Percentiles rank a stretch among this genome's conserved stretches.
These are phyloP conservation scores for Mycena sanguinolenta DNA, from an alignment of 768 basidiomycete genomes.

Conservation along the genomic window DNA sequence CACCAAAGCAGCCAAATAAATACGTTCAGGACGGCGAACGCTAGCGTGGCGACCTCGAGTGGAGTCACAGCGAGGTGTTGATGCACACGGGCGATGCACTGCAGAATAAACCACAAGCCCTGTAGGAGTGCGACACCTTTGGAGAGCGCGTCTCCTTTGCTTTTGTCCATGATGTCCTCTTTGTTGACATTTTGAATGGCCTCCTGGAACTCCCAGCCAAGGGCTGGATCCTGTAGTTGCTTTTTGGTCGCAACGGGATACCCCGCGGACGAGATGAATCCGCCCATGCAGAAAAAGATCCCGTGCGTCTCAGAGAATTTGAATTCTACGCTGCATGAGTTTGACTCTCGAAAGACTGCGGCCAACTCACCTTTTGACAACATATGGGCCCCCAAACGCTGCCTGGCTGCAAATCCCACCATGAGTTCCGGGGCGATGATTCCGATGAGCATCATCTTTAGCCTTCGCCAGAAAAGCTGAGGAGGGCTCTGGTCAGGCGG, in stretches of 20 bases:
- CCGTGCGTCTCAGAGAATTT: slow-evolving; percentile 35
- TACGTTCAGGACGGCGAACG: slow-evolving; percentile 47
- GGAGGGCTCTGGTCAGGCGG: slow-evolving; percentile 15
- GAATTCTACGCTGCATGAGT: background rate
- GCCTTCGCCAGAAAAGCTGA: slow-evolving; percentile 15
- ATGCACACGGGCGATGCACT: slow-evolving; percentile 43
- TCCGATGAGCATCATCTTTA: slow-evolving; percentile 38
- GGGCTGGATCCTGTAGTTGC: slow-evolving; percentile 27
- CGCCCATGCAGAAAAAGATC: slow-evolving; percentile 47
- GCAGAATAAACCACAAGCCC: slow-evolving; percentile 51
- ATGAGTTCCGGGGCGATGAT: slow-evolving; percentile 46
- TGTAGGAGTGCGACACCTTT: slow-evolving; percentile 52
- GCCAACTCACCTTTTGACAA: slow-evolving; percentile 7
- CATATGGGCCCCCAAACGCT: slow-evolving; percentile 29
- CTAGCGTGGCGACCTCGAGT: slow-evolving; percentile 53
- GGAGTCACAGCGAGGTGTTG: slow-evolving; percentile 47
- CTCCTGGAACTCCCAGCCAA: background rate
- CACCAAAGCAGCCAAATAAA: slow-evolving; percentile 46
- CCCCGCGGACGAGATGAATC: slow-evolving; percentile 35
- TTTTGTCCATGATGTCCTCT: slow-evolving; percentile 38
- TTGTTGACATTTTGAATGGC: slow-evolving; percentile 18
- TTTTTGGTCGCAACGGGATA: slow-evolving; percentile 25
- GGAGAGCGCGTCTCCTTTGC: slow-evolving; percentile 51
- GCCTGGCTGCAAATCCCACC: slow-evolving; percentile 40
- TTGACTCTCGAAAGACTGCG: too few species aligned